Evolutionary conservation across 2,329 filamentous ascomycete species (phyloP), one percentile per base, ranked within the genome.

Genomic region (Calonectria pseudoturangicola): DNA sequence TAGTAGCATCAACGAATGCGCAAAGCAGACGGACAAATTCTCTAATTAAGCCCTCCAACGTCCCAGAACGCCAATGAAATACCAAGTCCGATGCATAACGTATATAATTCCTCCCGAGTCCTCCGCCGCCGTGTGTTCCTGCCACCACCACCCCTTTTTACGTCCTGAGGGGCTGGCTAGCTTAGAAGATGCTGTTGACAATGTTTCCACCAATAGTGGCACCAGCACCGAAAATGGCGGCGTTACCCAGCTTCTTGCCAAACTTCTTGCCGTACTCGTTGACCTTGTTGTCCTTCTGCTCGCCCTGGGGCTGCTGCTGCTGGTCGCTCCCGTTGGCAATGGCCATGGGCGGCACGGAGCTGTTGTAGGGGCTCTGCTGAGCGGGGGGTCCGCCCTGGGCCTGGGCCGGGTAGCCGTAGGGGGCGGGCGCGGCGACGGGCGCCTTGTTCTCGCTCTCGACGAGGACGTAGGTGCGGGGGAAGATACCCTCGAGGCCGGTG

Each of bases 121-220:
- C 21, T 48, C n/a, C 45, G 45, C n/a, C 21, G 21, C 21, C 21
- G 21, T 21, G 21, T 21, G 21, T 21, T 21, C 21, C 45, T 2
- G n/a, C 2, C n/a, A 21, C 45, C 10, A 8, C 8, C n/a, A 13
- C n/a, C 13, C 45, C 12, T 16, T 25, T 9, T n/a, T 21, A 21
- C 43, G 18, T 45, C 8, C 18, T 7, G 18, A n/a, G 2, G 43
- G 18, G 18, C 13, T 13, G 41, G 41, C 7, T 18, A 4, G 39
- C 33, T 81, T 92, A 98, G 84, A 98, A 97, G 79, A 98, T 97
- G 75, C 93, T 92, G 85, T 97, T 97, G 78, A 98, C 95, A 82
- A 98, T 92, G 82, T 98, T 97, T 77, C 93, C 91, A 82, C 96
- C 96, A 75, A 98, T 93, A 1, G 95, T 97, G 62, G 96, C 96